Evolutionary conservation across 1,284 basidiomycete species (phyloP), one percentile per base, ranked within the genome.

Genomic region (Agaricales sp.): DNA sequence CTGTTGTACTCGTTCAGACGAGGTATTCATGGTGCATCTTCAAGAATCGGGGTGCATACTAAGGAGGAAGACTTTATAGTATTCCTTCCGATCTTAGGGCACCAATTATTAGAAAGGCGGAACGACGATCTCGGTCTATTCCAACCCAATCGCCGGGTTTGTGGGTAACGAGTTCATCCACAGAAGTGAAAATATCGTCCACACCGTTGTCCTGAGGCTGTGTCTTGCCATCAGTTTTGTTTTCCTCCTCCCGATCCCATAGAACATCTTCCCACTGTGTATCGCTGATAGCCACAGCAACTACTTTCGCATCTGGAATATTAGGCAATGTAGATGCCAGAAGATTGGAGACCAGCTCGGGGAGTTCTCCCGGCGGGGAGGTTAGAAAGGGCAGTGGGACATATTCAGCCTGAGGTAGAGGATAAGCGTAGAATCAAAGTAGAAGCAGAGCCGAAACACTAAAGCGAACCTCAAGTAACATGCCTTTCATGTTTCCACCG

Each of bases 231-330:
- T 55, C 50, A 50, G 56, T 59, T 52, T 59, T 67, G 51, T 74
- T 73, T 39, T 77, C 76, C 52, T 81, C 77, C 56, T 83, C 82
- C n/a, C 76, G 69, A 53, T 84, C 78, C 77, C 79, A 86, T 20
- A 87, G 67, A 2, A 85, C 77, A 54, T 88, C 86, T 49, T 83
- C 80, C 86, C 84, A 88, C 53, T 85, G 78, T 1, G 73, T 67
- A 52, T 86, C 82, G 47, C 77, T 80, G 50, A 87, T 80, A 0
- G 82, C 82, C 13, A 89, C 78, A 3, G 82, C 85, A 12, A 80
- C 80, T 3, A 79, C 82, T 59, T 75, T 80, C 12, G 82, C 81
- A 52, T 83, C 83, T 24, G 66, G 69, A 35, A 83, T 68, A 54
- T 80, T 82, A 8, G 86, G 86, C 22, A 89, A 70, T 20, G 87